Conservation (phyloP, 2,329 filamentous ascomycete species). For the Penicillium hordei region DNA sequence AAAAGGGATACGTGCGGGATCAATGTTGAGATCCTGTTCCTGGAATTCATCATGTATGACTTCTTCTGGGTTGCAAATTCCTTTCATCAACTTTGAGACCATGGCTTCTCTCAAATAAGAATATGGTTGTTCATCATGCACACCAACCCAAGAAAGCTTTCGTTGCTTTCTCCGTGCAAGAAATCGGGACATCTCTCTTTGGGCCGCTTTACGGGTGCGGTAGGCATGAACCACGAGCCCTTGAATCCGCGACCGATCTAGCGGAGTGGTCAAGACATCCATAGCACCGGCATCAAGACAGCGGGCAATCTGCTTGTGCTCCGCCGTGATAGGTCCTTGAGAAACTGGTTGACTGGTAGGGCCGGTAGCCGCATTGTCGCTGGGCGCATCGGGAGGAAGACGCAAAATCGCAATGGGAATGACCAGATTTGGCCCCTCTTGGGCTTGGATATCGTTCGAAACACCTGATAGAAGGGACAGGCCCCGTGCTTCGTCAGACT, state of each 20-base stretch:
- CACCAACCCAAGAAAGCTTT: slow-evolving; percentile 88
- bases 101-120: slow-evolving; percentile 88
- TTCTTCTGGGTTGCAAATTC: slow-evolving; percentile 74
- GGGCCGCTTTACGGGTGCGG: slow-evolving; percentile 73
- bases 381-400: slow-evolving; percentile 23
- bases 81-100: slow-evolving; percentile 84
- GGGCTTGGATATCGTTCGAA: slow-evolving; percentile 51
- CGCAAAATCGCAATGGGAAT: slow-evolving; percentile 52
- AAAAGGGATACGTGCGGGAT: slow-evolving; percentile 61
- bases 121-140: slow-evolving; percentile 81
- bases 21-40: slow-evolving; percentile 65
- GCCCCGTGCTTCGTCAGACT: slow-evolving; percentile 50
- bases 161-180: slow-evolving; percentile 71
- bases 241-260: slow-evolving; percentile 71
- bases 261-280: slow-evolving; percentile 79
- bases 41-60: slow-evolving; percentile 62
- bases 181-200: slow-evolving; percentile 69
- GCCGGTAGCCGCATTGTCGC: slow-evolving; percentile 11
- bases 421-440: slow-evolving; percentile 50
- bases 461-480: slow-evolving; percentile 50
- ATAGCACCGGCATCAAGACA: slow-evolving; percentile 84
- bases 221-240: slow-evolving; percentile 81
- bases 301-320: slow-evolving; percentile 60
- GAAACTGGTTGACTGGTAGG: slow-evolving; percentile 24
- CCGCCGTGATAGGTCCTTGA: slow-evolving; percentile 37